Evolutionary conservation across 345 rosid genomes (phyloP).

Genomic region (Arabis alpina): DNA sequence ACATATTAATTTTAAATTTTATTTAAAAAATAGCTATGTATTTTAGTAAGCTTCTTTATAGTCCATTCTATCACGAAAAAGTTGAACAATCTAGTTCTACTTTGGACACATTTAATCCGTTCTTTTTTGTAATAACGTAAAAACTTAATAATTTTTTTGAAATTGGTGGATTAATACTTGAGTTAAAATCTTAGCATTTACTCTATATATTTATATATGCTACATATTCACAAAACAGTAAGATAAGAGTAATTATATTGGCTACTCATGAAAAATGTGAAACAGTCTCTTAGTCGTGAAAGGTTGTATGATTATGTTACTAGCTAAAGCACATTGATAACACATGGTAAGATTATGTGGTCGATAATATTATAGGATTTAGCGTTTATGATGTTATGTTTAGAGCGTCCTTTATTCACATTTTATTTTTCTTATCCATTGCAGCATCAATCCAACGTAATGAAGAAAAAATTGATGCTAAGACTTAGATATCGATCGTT

Average conservation of each 20-base stretch:
- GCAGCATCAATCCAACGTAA: background rate
- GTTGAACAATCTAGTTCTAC: too few relatives aligned
- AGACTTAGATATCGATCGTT: too few relatives aligned
- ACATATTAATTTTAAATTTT: too few relatives aligned
- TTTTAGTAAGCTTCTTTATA: too few relatives aligned
- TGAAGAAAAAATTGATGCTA: too few relatives aligned
- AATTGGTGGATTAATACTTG: background rate
- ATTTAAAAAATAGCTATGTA: too few relatives aligned
- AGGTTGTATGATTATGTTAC: conserved; percentile 2
- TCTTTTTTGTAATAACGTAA: too few relatives aligned
- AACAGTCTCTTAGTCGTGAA: background rate
- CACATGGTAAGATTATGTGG: background rate
- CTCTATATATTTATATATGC: background rate
- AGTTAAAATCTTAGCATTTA: background rate
- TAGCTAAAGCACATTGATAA: background rate
- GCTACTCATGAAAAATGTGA: conserved; percentile 4
- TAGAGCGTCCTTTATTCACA: background rate
- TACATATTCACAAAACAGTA: background rate
- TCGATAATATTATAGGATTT: background rate
- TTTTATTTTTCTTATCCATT: background rate
- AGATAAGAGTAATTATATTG: background rate
- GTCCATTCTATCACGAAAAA: too few relatives aligned
- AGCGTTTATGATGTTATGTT: background rate
- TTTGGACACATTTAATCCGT: too few relatives aligned
- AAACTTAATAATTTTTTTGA: too few relatives aligned